These are phyloP conservation scores for Syzygium aromaticum DNA, from an alignment of 345 rosid species.

Conservation along the genomic window DNA sequence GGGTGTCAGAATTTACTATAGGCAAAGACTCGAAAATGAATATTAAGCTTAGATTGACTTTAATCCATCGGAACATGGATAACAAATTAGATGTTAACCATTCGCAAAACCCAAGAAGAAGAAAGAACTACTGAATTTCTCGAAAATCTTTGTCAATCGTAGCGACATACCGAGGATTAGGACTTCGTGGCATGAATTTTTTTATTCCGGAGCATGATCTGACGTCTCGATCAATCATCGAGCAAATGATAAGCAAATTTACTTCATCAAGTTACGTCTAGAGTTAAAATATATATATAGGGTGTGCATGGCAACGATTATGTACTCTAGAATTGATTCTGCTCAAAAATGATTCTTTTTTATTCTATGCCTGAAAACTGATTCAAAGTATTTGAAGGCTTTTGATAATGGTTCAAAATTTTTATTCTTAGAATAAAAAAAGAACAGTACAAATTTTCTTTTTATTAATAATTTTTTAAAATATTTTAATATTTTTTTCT, in stretches of 20 bases:
- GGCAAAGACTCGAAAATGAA: background rate
- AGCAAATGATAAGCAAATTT: background rate
- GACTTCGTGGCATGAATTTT: background rate
- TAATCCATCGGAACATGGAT: background rate
- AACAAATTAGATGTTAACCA: background rate
- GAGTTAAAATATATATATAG: too few relatives aligned
- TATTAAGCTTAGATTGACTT: background rate
- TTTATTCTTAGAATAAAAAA: too few relatives aligned
- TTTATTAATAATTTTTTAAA: too few relatives aligned
- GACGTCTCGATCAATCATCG: background rate
- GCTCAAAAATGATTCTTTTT: too few relatives aligned
- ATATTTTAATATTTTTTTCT: too few relatives aligned
- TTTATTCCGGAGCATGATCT: background rate
- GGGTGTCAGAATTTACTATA: background rate
- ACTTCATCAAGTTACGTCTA: too few relatives aligned
- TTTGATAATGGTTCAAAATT: too few relatives aligned
- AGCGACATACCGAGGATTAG: background rate
- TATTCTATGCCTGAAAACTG: too few relatives aligned
- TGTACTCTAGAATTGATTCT: too few relatives aligned
- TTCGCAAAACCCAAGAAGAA: background rate
- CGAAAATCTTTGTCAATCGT: accelerated
- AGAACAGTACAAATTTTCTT: too few relatives aligned
- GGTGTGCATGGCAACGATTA: too few relatives aligned
- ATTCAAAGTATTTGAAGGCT: too few relatives aligned
- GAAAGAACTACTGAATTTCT: background rate